A percentile compares a stretch with the other conserved stretches of the same genome.
Conservation (phyloP, 257 asterid genomes). For the Solanum verrucosum region DNA sequence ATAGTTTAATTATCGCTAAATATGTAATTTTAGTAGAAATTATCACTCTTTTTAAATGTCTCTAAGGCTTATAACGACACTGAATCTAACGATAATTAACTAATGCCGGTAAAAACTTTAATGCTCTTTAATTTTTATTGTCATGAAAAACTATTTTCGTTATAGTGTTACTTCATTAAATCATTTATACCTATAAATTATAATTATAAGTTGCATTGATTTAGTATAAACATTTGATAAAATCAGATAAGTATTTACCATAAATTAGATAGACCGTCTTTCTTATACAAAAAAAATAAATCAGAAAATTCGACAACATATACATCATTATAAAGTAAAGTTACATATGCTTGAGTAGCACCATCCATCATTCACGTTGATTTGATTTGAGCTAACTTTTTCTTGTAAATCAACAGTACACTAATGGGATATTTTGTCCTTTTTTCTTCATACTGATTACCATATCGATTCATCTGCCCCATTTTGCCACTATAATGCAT, state of each 20-base stretch:
- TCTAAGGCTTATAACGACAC: no score
- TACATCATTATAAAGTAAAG: slow-evolving; percentile 7
- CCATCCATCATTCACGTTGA: slow-evolving; percentile 10
- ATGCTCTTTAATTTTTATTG: no score
- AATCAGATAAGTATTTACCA: neutral
- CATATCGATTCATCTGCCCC: neutral
- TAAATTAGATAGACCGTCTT: neutral
- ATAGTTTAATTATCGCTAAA: no score
- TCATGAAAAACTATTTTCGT: no score
- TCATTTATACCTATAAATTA: neutral
- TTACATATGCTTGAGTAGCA: neutral
- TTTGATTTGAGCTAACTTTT: slow-evolving; percentile 2
- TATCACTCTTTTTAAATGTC: no score
- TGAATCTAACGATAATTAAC: no score
- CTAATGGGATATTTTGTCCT: neutral
- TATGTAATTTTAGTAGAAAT: no score
- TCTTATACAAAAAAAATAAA: neutral
- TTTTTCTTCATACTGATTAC: slow-evolving; percentile 6
- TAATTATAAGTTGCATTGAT: neutral
- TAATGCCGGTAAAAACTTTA: no score
- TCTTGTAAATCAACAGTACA: neutral
- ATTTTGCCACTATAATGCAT: neutral
- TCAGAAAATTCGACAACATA: neutral
- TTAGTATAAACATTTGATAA: neutral
- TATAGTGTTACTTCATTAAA: neutral